phyloP scores from a whole-genome alignment of 129 eudicot genomes.

The sunflower (Helianthus annuus) region HanXRQr2.0-SUNRISE NC_035437.2:132571662-132572161 shows the following conservation, averaged over 20 bases:
- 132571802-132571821: constrained; percentile 14
- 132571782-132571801: constrained; percentile 22
- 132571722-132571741: constrained; percentile 39
- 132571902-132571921: not conserved
- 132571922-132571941: not conserved
- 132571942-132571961: not conserved
- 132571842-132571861: constrained; percentile 13
- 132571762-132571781: constrained; percentile 33
- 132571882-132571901: not conserved
- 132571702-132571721: not conserved
- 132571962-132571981: not conserved
- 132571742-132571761: constrained; percentile 34
- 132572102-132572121: too few species aligned
- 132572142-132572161: too few species aligned
- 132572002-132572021: too few species aligned
- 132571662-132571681: not conserved
- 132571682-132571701: not conserved
- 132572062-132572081: too few species aligned
- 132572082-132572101: too few species aligned
- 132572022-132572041: too few species aligned
- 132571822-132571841: not conserved
- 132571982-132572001: not conserved
- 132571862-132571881: not conserved
- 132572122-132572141: too few species aligned
- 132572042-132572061: too few species aligned